Percentiles rank a stretch among this genome's conserved stretches.
phyloP scores from a whole-genome alignment of 768 basidiomycete genomes.

The Psilocybe sp. region DNA sequence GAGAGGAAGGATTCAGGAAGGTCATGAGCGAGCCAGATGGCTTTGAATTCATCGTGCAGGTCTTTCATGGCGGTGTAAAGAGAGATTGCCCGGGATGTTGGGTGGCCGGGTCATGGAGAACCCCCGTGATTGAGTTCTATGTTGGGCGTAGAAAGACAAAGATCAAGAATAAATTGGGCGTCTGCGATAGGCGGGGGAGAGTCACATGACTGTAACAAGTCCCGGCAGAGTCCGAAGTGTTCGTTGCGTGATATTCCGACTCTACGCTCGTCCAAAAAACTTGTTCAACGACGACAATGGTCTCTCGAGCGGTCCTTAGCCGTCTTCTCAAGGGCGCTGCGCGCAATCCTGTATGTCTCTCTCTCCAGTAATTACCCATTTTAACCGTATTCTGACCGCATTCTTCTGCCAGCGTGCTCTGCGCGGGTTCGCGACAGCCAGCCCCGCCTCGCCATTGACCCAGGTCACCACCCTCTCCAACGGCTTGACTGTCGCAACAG shows the following conservation, averaged over 20 bases:
- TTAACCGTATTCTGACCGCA: slow-evolving; percentile 3
- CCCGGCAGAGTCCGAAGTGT: slow-evolving; percentile 27
- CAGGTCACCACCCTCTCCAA: slow-evolving; percentile 91
- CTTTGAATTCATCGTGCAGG: background rate
- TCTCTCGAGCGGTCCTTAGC: slow-evolving; percentile 41
- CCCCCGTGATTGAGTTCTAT: background rate
- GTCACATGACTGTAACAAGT: slow-evolving; percentile 15
- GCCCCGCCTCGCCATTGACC: slow-evolving; percentile 66
- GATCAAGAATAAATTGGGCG: too few relatives aligned
- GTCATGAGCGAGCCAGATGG: slow-evolving; percentile 38
- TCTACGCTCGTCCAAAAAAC: slow-evolving; percentile 25
- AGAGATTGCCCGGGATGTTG: background rate
- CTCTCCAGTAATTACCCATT: background rate
- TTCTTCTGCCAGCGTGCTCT: slow-evolving; percentile 40
- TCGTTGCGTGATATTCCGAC: slow-evolving; percentile 32
- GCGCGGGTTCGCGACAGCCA: slow-evolving; percentile 75
- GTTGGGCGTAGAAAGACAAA: too few relatives aligned
- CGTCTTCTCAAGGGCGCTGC: slow-evolving; percentile 39
- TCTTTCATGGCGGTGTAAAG: background rate
- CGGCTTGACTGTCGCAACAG: slow-evolving; percentile 93
- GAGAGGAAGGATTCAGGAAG: background rate
- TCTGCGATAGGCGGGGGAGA: background rate
- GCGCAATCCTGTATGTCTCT: slow-evolving; percentile 33
- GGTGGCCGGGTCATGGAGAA: background rate
- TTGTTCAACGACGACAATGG: slow-evolving; percentile 27